Evolutionary conservation across 192 early-diverging fungal genomes (phyloP), one percentile per base, ranked within the genome.

Genomic region (Coemansia sp.): DNA sequence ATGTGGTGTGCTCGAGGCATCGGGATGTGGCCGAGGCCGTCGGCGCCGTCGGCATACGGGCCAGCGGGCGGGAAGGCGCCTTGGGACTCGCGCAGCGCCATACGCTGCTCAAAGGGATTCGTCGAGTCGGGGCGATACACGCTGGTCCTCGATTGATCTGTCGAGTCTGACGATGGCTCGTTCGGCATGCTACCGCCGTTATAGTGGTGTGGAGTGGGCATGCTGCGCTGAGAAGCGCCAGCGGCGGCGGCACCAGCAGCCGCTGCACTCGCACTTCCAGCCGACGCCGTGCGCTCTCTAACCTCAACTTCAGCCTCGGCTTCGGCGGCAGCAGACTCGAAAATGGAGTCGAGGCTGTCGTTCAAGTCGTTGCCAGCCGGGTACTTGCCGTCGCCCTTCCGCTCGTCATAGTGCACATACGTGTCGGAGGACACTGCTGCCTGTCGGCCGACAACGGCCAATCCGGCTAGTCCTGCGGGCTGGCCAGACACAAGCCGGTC

Each of bases 341-440:
- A 82, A 45, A 82, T 82, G 27, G 79, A 82, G 35, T 76, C 79
- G 22, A 82, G 67, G 60, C 79, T 82, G 25, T 82, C 79, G 73
- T 76, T 74, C 43, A 42, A 27, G 24, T 72, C 67, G 32, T 66
- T 67, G 19, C 47, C 47, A 49, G 24, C 49, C 10, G 39, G 39
- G 42, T 68, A 69, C 38, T 67, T 67, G 39, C 39, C 17, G 25
- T 65, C 62, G 35, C 45, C 40, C 57, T 65, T 71, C 51, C 71
- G 68, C 14, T 53, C 64, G 32, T 68, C 61, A 27, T 68, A 58
- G 58, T 74, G 71, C 46, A 82, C 79, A 41, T 82, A 82, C 35
- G 79, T 82, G 2, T 76, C 79, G 0, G 79, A 82, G 2, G 79
- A 82, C 46, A 72, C 73, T 31, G 74, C 73, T 14, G 70, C 79